Percentiles rank a stretch among this genome's conserved stretches.
These are phyloP conservation scores for Bassia scoparia DNA, from an alignment of 148 eudicot species.

Conservation along the genomic window DNA sequence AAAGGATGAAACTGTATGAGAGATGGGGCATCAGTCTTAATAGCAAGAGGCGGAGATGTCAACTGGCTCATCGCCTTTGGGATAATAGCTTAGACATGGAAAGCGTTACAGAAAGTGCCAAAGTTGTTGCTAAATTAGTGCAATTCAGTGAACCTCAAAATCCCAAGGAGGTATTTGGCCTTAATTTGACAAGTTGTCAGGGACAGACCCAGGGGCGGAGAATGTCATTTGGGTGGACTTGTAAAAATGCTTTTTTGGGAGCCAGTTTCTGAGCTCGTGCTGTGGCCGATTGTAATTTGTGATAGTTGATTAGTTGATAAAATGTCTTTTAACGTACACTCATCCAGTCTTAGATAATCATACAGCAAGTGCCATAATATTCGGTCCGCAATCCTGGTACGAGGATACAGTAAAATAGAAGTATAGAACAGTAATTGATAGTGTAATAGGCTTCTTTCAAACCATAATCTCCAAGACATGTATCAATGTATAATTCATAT, in stretches of 20 bases:
- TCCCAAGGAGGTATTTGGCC: conserved; percentile 78
- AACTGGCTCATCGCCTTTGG: conserved; percentile 67
- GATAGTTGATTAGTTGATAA: background rate
- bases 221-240: conserved; percentile 48
- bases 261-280: conserved; percentile 20
- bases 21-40: conserved; percentile 76
- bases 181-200: conserved; percentile 43
- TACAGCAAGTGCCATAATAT: background rate
- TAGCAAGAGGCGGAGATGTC: conserved; percentile 60
- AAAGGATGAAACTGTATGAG: conserved; percentile 51
- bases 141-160: conserved; percentile 49
- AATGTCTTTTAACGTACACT: background rate
- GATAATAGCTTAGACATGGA: conserved; percentile 46
- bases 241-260: conserved; percentile 14
- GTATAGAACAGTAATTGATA: no score
- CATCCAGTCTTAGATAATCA: conserved; percentile 8
- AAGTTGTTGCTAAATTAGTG: conserved; percentile 61
- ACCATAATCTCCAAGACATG: background rate
- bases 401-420: no score
- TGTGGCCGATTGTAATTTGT: conserved; percentile 22
- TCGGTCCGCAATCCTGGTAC: no score
- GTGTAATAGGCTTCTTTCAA: conserved; percentile 28
- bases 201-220: conserved; percentile 34
- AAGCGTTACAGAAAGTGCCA: conserved; percentile 68
- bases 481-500: background rate